phyloP scores from a whole-genome alignment of 1,284 basidiomycete genomes.

The Cryptococcus floricola region DNA sequence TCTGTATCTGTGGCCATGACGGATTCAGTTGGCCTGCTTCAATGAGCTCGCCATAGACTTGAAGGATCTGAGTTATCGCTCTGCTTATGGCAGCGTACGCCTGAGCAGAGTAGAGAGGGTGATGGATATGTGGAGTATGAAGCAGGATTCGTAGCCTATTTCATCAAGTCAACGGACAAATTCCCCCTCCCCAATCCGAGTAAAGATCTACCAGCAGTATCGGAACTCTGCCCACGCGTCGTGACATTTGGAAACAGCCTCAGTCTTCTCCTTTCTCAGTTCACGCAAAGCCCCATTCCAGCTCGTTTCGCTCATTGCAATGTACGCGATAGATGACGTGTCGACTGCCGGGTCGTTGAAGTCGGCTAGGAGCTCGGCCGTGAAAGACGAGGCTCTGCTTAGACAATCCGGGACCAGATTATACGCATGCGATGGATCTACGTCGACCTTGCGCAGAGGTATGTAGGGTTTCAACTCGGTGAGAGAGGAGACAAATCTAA shows the following conservation, averaged over 20 bases:
- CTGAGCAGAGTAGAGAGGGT: slow-evolving; percentile 9
- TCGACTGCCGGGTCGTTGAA: slow-evolving; percentile 20
- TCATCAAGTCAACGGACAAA: neutral
- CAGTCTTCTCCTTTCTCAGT: slow-evolving; percentile 8
- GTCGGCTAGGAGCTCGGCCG: slow-evolving; percentile 17
- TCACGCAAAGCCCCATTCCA: slow-evolving; percentile 16
- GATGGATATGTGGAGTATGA: slow-evolving; percentile 15
- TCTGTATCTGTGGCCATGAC: slow-evolving; percentile 23
- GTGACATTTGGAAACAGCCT: slow-evolving; percentile 4
- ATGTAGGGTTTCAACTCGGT: slow-evolving; percentile 17
- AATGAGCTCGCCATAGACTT: slow-evolving; percentile 17
- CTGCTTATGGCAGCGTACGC: slow-evolving; percentile 13
- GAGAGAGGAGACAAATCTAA: slow-evolving; percentile 20
- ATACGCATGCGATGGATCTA: slow-evolving; percentile 12
- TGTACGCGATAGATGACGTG: slow-evolving; percentile 16
- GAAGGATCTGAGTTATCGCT: slow-evolving; percentile 16
- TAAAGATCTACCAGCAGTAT: slow-evolving; percentile 22
- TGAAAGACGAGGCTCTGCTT: slow-evolving; percentile 10
- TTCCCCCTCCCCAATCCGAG: neutral
- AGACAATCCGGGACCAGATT: slow-evolving; percentile 15
- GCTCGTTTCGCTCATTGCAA: slow-evolving; percentile 11
- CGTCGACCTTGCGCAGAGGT: slow-evolving; percentile 23
- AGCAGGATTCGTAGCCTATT: slow-evolving; percentile 22
- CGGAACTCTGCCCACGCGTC: slow-evolving; percentile 21
- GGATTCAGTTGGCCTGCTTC: slow-evolving; percentile 14